Evolutionary conservation across 441 rosid species (phyloP).

Genomic region (Rhodomyrtus psidioides): DNA sequence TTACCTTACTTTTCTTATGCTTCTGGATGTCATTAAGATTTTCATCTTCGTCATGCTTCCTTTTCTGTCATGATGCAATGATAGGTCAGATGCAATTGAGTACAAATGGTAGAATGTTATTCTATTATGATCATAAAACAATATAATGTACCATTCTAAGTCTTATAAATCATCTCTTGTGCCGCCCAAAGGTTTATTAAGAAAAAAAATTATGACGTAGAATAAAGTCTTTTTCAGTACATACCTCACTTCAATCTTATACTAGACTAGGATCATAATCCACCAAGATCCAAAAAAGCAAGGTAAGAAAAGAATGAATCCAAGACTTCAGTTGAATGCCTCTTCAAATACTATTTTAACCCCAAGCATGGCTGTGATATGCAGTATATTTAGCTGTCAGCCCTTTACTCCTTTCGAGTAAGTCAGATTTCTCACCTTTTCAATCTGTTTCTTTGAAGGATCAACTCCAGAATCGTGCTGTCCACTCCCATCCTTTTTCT

Average conservation of each 20-base stretch:
- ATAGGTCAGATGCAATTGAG: not conserved
- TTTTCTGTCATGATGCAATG: not conserved
- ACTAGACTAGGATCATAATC: not conserved
- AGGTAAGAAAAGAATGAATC: not conserved
- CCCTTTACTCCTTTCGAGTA: not conserved
- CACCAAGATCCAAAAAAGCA: not conserved
- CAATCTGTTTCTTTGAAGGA: slow-evolving; percentile 13
- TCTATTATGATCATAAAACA: not conserved
- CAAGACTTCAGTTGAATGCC: not conserved
- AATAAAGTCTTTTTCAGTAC: not conserved
- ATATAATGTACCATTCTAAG: not conserved
- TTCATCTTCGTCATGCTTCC: not conserved
- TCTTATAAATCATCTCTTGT: not conserved
- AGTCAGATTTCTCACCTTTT: slow-evolving; percentile 9
- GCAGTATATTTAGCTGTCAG: not conserved
- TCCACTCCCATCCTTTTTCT: slow-evolving; percentile 7
- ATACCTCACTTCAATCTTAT: not conserved
- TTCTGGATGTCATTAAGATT: not conserved
- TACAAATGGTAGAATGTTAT: not conserved
- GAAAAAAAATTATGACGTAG: not conserved
- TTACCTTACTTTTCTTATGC: slow-evolving; percentile 1
- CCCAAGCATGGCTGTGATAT: not conserved
- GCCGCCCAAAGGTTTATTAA: not conserved
- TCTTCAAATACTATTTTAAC: not conserved
- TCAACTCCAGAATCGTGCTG: slow-evolving; percentile 13